Base-by-base conservation (phyloP, 2,329 filamentous ascomycete species). In the Pezicula neosporulosa region DNA sequence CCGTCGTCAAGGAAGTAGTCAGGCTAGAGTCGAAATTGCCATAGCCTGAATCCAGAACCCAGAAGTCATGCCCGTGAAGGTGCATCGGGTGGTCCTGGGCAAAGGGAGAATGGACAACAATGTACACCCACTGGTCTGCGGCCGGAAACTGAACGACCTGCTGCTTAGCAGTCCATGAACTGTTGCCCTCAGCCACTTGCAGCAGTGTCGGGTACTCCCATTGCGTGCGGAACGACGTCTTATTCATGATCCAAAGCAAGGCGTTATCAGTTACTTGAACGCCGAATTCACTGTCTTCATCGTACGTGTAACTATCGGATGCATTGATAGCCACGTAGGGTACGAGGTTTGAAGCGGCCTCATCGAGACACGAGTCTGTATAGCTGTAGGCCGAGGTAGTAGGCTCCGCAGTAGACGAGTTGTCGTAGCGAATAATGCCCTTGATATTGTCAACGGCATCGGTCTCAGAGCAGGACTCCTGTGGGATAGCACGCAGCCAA, bases 401-500 rank as follows among this genome's bases (percentile, higher is more conserved):
- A 10, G 67, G 67, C n/a, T 66, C 56, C 4, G 57, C 51, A n/a
- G 63, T 64, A 42, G 76, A 81, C 3, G 67, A 68, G 0, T 83
- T 83, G 4, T 72, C 56, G 15, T 74, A 75, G 48, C 68, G 70
- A 4, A 82, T 58, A 39, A 82, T 77, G 2, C 76, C 79, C 44
- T 64, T 72, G 56, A 70, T 65, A 46, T 69, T 68, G 3, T 72
- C 70, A 58, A 85, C 71, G 39, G 85, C 75, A 9, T 73, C 63
- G 44, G 85, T 75, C 44, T 88, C 73, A 10, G 76, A 79, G 0
- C 84, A 86, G 1, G 80, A 59, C 2, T 76, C 81, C 48, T 76
- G 62, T 1, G 75, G 76, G 60, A 76, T 79, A 49, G 76, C 72
- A 37, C 82, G 77, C 70, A 86, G 79, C 80, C 81, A 85, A 60